Base-by-base conservation (phyloP, 495 filamentous ascomycete species). In the Aspergillus funiculosus region DNA sequence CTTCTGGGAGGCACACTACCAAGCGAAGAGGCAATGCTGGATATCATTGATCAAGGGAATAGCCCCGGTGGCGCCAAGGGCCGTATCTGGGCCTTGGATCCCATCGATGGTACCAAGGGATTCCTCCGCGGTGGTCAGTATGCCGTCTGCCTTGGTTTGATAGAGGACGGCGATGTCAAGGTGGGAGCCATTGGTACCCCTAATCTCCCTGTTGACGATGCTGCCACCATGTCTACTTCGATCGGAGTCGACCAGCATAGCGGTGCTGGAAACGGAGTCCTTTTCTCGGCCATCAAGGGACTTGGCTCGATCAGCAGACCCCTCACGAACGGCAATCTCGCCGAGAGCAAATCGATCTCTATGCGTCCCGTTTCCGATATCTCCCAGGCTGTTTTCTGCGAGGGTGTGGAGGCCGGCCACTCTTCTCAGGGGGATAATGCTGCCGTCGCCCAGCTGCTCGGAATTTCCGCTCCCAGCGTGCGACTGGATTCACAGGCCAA, bases 121-220 rank as follows among this genome's bases (percentile, higher is more conserved):
- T 99, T 99, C 68, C 73, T 99, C 39, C 77, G 92, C 37, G 94
- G 94, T n/a, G 92, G 88, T 13, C 92, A 99, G 68, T 99, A 99
- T 60, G 92, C 92, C 17, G 87, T 99, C 21, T 95, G 89, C 62
- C 76, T 99, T 1, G 92, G 78, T 24, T 67, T 99, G 56, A 85
- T 99, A 56, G 86, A 88, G 21, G 88, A 96, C 52, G 92, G 91
- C n/a, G 82, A 94, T 37, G 88, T 95, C 49, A 90, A 91, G 60
- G 87, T 94, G 40, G 92, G 91, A 39, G 94, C 91, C 38, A 76
- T 99, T 27, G 94, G 86, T 48, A 95, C 89, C 63, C 92, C 92
- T 8, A 98, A 97, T 64, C 78, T 98, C 11, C 92, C 89, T 3
- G 73, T 96, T 27, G 83, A 91, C 57, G 83, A 94, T 52, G 61